Evolutionary conservation across 129 eudicot species (phyloP).

Genomic region (Erigeron canadensis): DNA sequence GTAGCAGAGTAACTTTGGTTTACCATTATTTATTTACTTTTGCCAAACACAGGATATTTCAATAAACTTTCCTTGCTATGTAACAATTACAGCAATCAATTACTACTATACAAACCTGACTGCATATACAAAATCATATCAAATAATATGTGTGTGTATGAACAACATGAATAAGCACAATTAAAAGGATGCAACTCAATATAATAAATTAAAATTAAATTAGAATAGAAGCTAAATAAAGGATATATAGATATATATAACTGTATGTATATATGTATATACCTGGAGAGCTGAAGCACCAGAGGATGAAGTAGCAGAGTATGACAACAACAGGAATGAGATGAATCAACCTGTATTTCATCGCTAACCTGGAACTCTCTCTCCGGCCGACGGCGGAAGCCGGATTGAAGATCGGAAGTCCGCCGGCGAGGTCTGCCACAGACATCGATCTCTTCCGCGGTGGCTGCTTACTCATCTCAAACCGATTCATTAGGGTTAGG

Average conservation of each 20-base stretch:
- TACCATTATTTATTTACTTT: conserved; percentile 3
- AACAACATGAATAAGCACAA: neutral
- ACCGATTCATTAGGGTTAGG: conserved; percentile 23
- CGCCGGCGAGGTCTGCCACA: conserved; percentile 35
- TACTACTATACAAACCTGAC: neutral
- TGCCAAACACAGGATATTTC: too few species aligned
- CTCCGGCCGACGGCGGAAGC: conserved; percentile 30
- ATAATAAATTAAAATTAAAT: neutral
- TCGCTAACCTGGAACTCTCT: conserved; percentile 19
- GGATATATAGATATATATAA: neutral
- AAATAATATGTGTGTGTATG: neutral
- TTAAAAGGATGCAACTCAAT: neutral
- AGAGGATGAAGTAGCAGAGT: conserved; percentile 32
- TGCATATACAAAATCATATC: neutral
- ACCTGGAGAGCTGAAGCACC: conserved; percentile 38
- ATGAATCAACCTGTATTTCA: conserved; percentile 26
- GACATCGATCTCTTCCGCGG: conserved; percentile 36
- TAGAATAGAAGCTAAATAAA: neutral
- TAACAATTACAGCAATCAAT: conserved; percentile 12
- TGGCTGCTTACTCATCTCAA: conserved; percentile 29
- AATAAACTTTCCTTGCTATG: too few species aligned
- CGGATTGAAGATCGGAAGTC: conserved; percentile 32
- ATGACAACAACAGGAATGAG: conserved; percentile 37
- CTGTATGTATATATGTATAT: neutral
- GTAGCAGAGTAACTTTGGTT: conserved; percentile 9